Conservation (phyloP, 768 basidiomycete species). For the Lentinula aciculospora region DNA sequence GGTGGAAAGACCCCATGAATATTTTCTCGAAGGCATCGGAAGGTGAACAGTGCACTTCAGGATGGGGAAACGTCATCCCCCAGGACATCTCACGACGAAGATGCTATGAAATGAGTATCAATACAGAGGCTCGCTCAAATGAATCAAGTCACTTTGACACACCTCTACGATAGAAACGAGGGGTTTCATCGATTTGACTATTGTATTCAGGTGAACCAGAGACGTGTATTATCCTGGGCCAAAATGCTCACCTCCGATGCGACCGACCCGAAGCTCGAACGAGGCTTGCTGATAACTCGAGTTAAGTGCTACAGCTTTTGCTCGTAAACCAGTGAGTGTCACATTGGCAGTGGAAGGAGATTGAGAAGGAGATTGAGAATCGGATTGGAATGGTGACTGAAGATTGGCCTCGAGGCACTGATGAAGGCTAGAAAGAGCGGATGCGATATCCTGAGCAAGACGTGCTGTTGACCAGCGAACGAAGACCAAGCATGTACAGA, state of each 20-base stretch:
- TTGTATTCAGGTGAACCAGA: not conserved
- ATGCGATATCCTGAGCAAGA: constrained; percentile 32
- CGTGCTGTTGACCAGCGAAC: constrained; percentile 37
- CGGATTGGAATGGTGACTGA: constrained; percentile 16
- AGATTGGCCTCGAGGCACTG: constrained; percentile 26
- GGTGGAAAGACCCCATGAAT: constrained; percentile 16
- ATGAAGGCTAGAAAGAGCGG: constrained; percentile 27
- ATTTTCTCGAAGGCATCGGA: constrained; percentile 4
- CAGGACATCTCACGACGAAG: constrained; percentile 39
- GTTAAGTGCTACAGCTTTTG: constrained; percentile 31
- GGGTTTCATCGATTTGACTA: constrained; percentile 36
- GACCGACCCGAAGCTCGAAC: constrained; percentile 40
- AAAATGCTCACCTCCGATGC: constrained; percentile 32
- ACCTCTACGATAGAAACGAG: constrained; percentile 36
- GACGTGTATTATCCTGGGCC: not conserved
- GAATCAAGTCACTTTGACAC: too few species aligned
- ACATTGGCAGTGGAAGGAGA: constrained; percentile 12
- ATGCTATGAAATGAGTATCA: constrained; percentile 18
- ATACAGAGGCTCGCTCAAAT: not conserved
- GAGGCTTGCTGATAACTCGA: constrained; percentile 36
- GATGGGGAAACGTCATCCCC: constrained; percentile 25
- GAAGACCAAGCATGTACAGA: constrained; percentile 30
- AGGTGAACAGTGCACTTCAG: constrained; percentile 1
- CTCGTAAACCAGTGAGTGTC: constrained; percentile 23
- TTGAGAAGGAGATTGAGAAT: not conserved